Conservation (phyloP, 805 yeast species). For the Candida succiphila region DNA sequence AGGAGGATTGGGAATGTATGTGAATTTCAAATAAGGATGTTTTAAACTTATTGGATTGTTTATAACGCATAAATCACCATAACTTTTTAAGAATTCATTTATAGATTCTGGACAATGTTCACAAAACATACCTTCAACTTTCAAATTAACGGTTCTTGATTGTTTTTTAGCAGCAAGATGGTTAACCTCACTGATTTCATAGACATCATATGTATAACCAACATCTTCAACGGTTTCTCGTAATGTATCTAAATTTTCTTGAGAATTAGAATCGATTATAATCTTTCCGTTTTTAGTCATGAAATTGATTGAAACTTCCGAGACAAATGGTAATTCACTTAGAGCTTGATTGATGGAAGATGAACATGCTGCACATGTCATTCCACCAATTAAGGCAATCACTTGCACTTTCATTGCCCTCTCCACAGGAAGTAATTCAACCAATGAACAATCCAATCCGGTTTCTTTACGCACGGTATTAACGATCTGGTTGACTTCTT, state of each 20-base stretch:
- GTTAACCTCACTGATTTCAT: constrained; percentile 33
- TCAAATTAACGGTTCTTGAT: constrained; percentile 47
- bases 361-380: constrained; percentile 64
- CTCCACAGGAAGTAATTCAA: constrained; percentile 52
- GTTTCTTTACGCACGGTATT: constrained; percentile 35
- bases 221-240: constrained; percentile 48
- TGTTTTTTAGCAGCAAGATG: constrained; percentile 36
- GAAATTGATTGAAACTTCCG: constrained; percentile 42
- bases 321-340: constrained; percentile 38
- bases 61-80: constrained; percentile 48
- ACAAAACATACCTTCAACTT: constrained; percentile 60
- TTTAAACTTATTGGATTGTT: constrained; percentile 45
- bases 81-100: constrained; percentile 34
- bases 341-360: constrained; percentile 41
- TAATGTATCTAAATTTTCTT: constrained; percentile 27
- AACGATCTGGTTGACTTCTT: constrained; percentile 37
- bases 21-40: constrained; percentile 51
- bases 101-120: constrained; percentile 56
- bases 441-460: constrained; percentile 38
- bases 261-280: constrained; percentile 34
- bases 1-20: constrained; percentile 52
- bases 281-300: constrained; percentile 59
- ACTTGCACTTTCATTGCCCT: constrained; percentile 38
- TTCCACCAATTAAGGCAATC: constrained; percentile 59
- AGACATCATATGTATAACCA: constrained; percentile 52